Evolutionary conservation across 2,329 filamentous ascomycete species (phyloP), one percentile per base, ranked within the genome.

Genomic region (Apiospora hydei): DNA sequence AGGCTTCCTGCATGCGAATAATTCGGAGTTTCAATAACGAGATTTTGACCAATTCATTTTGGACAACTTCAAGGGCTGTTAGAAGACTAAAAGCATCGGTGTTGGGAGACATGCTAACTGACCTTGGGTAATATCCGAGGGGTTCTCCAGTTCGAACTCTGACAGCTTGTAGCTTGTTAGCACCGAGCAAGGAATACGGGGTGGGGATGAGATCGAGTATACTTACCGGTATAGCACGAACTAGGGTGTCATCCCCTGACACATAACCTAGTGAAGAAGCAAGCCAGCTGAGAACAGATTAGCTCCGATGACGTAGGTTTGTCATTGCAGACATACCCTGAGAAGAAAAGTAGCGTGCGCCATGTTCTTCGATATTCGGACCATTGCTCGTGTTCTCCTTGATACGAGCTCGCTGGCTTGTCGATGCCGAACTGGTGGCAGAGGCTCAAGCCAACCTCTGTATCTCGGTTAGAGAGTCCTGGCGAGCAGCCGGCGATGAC

Each of bases 361-460:
- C 30, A 64, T n/a, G 34, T 14, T 13, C 30, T 13, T 41, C 57
- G 34, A 4, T 64, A 41, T 14, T 38, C 57, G 8, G 21, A 1
- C 57, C 30, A 41, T 64, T 64, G 34, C 10, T 41, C 30, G 11
- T n/a, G 57, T 13, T 41, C 34, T 14, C 57, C 57, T 24, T 41
- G 57, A 13, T n/a, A 64, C 4, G 57, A 38, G 18, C 34, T 41
- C 57, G 34, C 18, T 4, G 57, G 57, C 18, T 64, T 64, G 57
- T 64, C 57, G 21, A 64, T 64, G 4, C 34, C 34, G 5, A 64
- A 64, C 4, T 64, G 30, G 34, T 64, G 57, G 34, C 57, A 64
- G 13, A 64, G 18, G 34, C 57, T 41, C 57, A 41, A 64, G 34
- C 57, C 57, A n/a, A 64, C 57, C 57, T 64, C 57, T 64, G 34